These are phyloP conservation scores for Talaromyces piceae DNA, from an alignment of 2,329 filamentous ascomycete genomes.

Conservation along the genomic window DNA sequence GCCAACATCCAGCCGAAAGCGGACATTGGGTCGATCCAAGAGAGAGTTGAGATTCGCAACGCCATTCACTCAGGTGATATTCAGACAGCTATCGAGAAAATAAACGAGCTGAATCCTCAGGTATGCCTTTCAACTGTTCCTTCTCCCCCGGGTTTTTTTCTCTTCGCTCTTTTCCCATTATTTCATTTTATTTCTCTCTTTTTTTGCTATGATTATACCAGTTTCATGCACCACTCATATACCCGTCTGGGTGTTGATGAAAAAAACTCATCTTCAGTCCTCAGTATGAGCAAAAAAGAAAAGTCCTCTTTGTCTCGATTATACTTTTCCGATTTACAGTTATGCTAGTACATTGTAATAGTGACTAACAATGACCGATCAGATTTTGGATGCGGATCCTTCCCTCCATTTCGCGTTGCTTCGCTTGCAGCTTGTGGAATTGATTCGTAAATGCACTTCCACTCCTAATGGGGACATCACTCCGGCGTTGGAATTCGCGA, in stretches of 20 bases:
- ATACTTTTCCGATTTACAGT: background rate
- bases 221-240: constrained; percentile 99
- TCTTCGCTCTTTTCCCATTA: constrained; percentile 13
- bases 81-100: constrained; percentile 70
- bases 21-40: constrained; percentile 64
- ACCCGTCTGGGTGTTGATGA: constrained; percentile 83
- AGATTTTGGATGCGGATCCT: constrained; percentile 83
- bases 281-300: constrained; percentile 70
- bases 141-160: constrained; percentile 11
- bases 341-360: constrained; percentile 5
- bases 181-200: constrained; percentile 22
- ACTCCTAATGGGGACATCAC: constrained; percentile 63
- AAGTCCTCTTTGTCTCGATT: constrained; percentile 10
- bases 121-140: constrained; percentile 51
- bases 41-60: constrained; percentile 74
- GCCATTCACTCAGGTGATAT: constrained; percentile 82
- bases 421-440: constrained; percentile 84
- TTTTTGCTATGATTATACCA: constrained; percentile 81
- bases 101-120: constrained; percentile 87
- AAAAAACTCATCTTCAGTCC: constrained; percentile 67
- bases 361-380: constrained; percentile 7
- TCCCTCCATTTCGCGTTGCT: constrained; percentile 83
- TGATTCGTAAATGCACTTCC: constrained; percentile 71
- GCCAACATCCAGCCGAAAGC: constrained; percentile 74
- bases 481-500: constrained; percentile 79